phyloP scores from a whole-genome alignment of 768 basidiomycete genomes.

The Boletus huronensis region DNA sequence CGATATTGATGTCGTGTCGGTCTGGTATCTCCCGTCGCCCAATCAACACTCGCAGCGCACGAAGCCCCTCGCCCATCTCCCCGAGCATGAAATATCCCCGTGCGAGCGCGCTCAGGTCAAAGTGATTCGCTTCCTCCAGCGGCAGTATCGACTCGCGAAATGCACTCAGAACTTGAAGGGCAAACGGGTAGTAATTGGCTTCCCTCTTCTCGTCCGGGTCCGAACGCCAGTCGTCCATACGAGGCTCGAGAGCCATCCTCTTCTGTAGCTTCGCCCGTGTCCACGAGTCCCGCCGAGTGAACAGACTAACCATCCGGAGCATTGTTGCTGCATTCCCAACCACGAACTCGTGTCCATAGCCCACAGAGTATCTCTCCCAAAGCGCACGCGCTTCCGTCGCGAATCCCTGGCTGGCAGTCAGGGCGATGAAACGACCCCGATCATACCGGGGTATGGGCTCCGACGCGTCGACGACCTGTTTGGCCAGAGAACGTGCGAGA shows the following conservation, averaged over 20 bases:
- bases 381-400: slow-evolving; percentile 46
- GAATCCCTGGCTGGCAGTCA: slow-evolving; percentile 46
- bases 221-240: not conserved
- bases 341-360: slow-evolving; percentile 40
- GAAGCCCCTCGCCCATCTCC: slow-evolving; percentile 43
- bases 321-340: slow-evolving; percentile 41
- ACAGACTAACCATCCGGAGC: slow-evolving; percentile 44
- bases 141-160: slow-evolving; percentile 47
- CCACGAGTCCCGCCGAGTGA: slow-evolving; percentile 26
- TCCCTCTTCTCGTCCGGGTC: not conserved
- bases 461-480: slow-evolving; percentile 43
- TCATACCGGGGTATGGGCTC: slow-evolving; percentile 41
- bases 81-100: slow-evolving; percentile 60
- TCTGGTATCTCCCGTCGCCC: slow-evolving; percentile 54
- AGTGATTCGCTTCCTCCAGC: slow-evolving; percentile 44
- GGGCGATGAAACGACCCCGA: slow-evolving; percentile 49
- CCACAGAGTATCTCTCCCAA: slow-evolving; percentile 54
- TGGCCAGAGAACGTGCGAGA: slow-evolving; percentile 47
- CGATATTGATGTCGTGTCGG: slow-evolving; percentile 61
- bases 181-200: slow-evolving; percentile 35
- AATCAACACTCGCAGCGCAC: slow-evolving; percentile 44
- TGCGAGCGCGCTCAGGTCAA: slow-evolving; percentile 55
- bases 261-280: slow-evolving; percentile 13
- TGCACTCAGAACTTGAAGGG: slow-evolving; percentile 41
- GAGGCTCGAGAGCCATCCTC: not conserved